A percentile compares a stretch with the other conserved stretches of the same genome.
phyloP scores from a whole-genome alignment of 1,284 basidiomycete species.

The Violaceomyces palustris region DNA sequence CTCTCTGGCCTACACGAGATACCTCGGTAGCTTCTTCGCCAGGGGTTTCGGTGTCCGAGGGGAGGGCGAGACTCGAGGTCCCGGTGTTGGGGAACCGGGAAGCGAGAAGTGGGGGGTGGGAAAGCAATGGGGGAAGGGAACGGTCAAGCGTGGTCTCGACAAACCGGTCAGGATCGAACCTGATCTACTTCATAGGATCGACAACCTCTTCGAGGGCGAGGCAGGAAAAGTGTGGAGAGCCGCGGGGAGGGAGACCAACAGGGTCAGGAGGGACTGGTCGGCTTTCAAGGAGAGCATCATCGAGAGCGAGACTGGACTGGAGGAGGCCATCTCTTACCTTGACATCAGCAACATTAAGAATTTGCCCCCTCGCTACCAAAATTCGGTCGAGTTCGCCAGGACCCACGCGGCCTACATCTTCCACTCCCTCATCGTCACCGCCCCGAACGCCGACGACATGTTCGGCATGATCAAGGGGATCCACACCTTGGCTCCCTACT shows the following conservation, averaged over 20 bases:
- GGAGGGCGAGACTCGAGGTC: slow-evolving; percentile 43
- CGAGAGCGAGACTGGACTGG: slow-evolving; percentile 48
- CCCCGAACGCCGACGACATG: slow-evolving; percentile 42
- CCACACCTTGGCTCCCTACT: slow-evolving; percentile 49
- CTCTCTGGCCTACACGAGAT: slow-evolving; percentile 36
- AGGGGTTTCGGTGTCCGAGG: slow-evolving; percentile 49
- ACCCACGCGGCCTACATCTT: slow-evolving; percentile 45
- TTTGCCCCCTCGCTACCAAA: slow-evolving; percentile 40
- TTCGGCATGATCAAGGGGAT: slow-evolving; percentile 46
- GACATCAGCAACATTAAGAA: slow-evolving; percentile 43
- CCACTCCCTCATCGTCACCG: slow-evolving; percentile 44
- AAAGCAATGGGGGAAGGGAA: slow-evolving; percentile 51
- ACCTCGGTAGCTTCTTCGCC: slow-evolving; percentile 46
- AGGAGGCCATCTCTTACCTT: slow-evolving; percentile 39
- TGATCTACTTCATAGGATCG: slow-evolving; percentile 29
- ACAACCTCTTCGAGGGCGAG: slow-evolving; percentile 36
- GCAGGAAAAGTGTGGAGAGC: slow-evolving; percentile 32
- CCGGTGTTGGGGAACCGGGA: slow-evolving; percentile 43
- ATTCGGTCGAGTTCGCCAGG: slow-evolving; percentile 46
- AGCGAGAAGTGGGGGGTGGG: slow-evolving; percentile 49
- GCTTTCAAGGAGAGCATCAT: slow-evolving; percentile 49
- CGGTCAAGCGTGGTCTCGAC: slow-evolving; percentile 51
- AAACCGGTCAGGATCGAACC: slow-evolving; percentile 35
- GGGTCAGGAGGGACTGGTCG: slow-evolving; percentile 33
- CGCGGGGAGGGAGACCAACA: slow-evolving; percentile 40